Percentiles rank a stretch among this genome's conserved stretches.
These are phyloP conservation scores for Boletus sp. DNA, from an alignment of 768 basidiomycete species.

Conservation along the genomic window DNA sequence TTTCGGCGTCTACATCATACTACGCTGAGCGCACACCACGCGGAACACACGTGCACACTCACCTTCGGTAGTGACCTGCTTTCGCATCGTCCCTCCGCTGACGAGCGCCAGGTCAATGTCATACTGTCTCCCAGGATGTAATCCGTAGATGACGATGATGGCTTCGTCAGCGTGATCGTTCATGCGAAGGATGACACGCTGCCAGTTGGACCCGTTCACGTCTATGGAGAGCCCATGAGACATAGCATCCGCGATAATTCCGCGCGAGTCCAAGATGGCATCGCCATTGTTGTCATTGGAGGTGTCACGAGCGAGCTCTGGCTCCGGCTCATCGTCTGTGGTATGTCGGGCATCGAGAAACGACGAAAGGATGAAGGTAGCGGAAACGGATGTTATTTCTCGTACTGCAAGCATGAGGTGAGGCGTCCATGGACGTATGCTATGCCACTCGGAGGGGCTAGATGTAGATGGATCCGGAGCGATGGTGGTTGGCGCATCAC, in stretches of 20 bases:
- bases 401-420: slow-evolving; percentile 68
- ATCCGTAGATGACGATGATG: slow-evolving; percentile 85
- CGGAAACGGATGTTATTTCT: slow-evolving; percentile 81
- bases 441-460: slow-evolving; percentile 51
- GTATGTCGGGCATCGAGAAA: slow-evolving; percentile 34
- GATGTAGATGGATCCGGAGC: slow-evolving; percentile 19
- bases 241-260: slow-evolving; percentile 63
- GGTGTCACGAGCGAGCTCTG: slow-evolving; percentile 31
- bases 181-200: slow-evolving; percentile 73
- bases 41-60: slow-evolving; percentile 21
- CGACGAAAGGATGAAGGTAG: slow-evolving; percentile 72
- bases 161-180: slow-evolving; percentile 84
- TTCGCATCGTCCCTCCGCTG: slow-evolving; percentile 57
- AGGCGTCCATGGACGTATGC: slow-evolving; percentile 75
- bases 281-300: slow-evolving; percentile 38
- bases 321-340: slow-evolving; percentile 21
- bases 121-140: slow-evolving; percentile 87
- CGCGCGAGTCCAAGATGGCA: slow-evolving; percentile 32
- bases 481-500: slow-evolving; percentile 7
- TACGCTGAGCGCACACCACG: slow-evolving; percentile 6
- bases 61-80: slow-evolving; percentile 71
- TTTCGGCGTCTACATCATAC: slow-evolving; percentile 19
- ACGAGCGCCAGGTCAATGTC: slow-evolving; percentile 83
- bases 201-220: slow-evolving; percentile 79
- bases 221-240: slow-evolving; percentile 75